These are phyloP conservation scores for Phytopythium mirpurense DNA, from an alignment of 352 stramenopile genomes.

Conservation along the genomic window DNA sequence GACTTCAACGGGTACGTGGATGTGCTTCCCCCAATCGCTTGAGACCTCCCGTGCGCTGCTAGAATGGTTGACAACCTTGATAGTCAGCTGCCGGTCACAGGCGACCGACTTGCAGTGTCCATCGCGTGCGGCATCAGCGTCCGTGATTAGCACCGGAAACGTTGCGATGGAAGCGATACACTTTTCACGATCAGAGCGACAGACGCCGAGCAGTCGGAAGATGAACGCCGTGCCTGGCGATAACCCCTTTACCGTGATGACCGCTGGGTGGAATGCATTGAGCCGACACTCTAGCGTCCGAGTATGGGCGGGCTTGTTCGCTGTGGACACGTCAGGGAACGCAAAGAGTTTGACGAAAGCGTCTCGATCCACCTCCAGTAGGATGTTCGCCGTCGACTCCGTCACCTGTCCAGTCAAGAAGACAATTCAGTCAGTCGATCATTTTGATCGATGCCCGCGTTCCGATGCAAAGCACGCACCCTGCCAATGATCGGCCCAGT, in stretches of 20 bases:
- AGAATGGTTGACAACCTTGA: background rate
- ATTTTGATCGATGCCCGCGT: no score
- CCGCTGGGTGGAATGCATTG: conserved; percentile 13
- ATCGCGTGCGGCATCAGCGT: background rate
- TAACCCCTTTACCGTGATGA: conserved; percentile 17
- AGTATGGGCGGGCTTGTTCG: background rate
- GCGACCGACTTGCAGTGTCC: background rate
- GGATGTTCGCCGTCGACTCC: conserved; percentile 14
- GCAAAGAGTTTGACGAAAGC: conserved; percentile 29
- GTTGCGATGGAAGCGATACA: background rate
- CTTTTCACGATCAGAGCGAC: conserved; percentile 20
- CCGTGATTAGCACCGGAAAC: background rate
- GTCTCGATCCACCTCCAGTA: conserved; percentile 31
- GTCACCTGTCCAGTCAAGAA: conserved; percentile 12
- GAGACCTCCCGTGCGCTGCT: background rate
- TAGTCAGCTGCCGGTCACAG: background rate
- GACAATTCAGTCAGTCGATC: background rate
- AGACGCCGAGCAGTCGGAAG: conserved; percentile 36
- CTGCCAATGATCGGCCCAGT: conserved; percentile 19
- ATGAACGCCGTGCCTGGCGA: conserved; percentile 26
- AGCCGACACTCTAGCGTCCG: conserved; percentile 6
- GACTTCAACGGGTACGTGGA: background rate
- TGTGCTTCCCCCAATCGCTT: background rate
- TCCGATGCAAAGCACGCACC: no score
- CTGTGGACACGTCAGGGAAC: conserved; percentile 12